Evolutionary conservation across 148 eudicot species (phyloP).

Genomic region (Chenopodium quinoa): DNA sequence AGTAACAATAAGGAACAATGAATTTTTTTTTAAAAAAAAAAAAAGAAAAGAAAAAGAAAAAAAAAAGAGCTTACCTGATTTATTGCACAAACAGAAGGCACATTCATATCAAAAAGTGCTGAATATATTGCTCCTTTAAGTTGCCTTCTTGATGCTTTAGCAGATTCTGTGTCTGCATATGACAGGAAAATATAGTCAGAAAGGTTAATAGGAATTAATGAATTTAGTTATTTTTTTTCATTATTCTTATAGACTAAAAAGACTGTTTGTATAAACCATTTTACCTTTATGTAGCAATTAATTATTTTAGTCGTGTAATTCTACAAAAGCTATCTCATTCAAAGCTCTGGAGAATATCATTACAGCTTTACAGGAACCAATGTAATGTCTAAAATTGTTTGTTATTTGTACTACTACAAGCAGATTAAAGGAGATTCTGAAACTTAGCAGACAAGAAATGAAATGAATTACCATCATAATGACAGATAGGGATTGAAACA

Average conservation of each 20-base stretch:
- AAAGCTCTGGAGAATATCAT: too few relatives aligned
- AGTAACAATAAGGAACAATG: background rate
- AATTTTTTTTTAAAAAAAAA: background rate
- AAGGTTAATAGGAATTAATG: background rate
- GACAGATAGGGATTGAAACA: conserved; percentile 70
- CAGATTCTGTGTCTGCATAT: conserved; percentile 63
- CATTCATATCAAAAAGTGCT: conserved; percentile 85
- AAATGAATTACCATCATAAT: conserved; percentile 51
- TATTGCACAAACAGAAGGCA: conserved; percentile 86
- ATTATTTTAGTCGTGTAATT: too few relatives aligned
- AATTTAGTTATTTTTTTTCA: too few relatives aligned
- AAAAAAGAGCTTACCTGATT: conserved; percentile 56
- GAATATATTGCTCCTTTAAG: conserved; percentile 70
- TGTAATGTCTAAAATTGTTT: too few relatives aligned
- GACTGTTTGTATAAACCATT: too few relatives aligned
- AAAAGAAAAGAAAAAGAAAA: background rate
- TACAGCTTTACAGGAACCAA: too few relatives aligned
- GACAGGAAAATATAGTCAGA: conserved; percentile 4
- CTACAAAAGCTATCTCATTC: too few relatives aligned
- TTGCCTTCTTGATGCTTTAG: conserved; percentile 70
- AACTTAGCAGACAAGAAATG: too few relatives aligned
- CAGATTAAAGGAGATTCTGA: too few relatives aligned
- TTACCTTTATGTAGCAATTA: too few relatives aligned
- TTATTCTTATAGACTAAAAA: too few relatives aligned
- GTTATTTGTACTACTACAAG: too few relatives aligned